Base-by-base conservation (phyloP, 306 rosid species). In the Cucurbita maxima region DNA sequence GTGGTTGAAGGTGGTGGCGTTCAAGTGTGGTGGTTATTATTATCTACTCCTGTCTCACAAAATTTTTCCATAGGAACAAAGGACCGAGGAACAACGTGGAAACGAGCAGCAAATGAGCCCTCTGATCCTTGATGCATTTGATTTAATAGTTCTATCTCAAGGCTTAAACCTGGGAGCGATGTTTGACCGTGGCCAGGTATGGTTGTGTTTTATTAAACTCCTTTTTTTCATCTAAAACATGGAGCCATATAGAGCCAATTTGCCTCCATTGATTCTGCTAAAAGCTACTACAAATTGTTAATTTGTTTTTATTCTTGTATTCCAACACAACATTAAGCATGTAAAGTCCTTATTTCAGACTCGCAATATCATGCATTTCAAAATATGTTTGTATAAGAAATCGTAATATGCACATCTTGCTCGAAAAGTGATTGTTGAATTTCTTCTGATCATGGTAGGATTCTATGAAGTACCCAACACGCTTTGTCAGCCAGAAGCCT, bases 401-500 rank as follows among this genome's bases (percentile, higher is more conserved):
- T n/a, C n/a, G n/a, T n/a, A n/a, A n/a, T n/a, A 4, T 9, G 22
- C 5, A 5, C 45, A 47, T 57, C 51, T 44, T 56, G 25, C 43
- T 59, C 5, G n/a, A 58, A 14, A 45, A 12, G 45, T 58, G 56
- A 47, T 53, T 14, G 55, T 63, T n/a, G 8, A 57, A 22, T 68
- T 74, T n/a, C 7, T 57, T 71, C 47, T 52, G 63, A 52, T 56
- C 73, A 41, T 30, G 52, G 60, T 78, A 92, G 97, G 96, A 87
- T 77, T 78, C 89, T 59, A 58, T 79, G 74, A 86, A 83, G 79
- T 45, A 84, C 76, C 96, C 85, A 61, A 89, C 97, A 47, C 97
- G 96, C 78, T 92, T 92, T 71, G 80, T 92, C 78, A 82, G 94
- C 74, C 92, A 85, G 74, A 92, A 92, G 87, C 97, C 97, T 59